phyloP scores from a whole-genome alignment of 208 protist genomes.

The Naegleria gruberi region DNA sequence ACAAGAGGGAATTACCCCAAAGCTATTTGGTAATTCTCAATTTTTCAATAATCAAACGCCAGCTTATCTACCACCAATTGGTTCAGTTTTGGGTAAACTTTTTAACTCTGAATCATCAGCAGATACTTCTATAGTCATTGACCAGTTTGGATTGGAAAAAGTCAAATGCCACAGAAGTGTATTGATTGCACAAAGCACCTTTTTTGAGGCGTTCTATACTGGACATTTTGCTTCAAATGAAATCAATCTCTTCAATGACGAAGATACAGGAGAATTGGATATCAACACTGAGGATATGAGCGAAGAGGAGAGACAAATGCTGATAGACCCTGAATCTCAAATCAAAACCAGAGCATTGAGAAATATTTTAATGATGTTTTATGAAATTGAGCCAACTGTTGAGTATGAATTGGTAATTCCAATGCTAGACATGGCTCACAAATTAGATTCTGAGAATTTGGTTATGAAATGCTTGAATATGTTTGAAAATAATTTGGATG shows the following conservation, averaged over 20 bases:
- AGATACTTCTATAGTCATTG: background rate
- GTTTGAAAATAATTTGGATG: background rate
- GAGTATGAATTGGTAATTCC: background rate
- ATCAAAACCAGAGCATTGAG: background rate
- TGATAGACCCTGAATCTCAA: no score
- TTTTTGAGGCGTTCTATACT: background rate
- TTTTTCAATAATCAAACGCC: no score
- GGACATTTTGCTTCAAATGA: background rate
- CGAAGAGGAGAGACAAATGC: no score
- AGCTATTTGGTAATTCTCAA: no score
- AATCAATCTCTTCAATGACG: background rate
- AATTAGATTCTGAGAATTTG: background rate
- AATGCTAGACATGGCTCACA: background rate
- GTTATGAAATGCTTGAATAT: background rate
- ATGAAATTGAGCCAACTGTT: background rate
- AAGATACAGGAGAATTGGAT: background rate
- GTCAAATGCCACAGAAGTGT: background rate
- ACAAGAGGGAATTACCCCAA: no score
- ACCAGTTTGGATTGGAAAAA: background rate
- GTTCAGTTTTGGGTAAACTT: no score
- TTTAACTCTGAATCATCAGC: no score
- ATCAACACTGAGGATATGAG: background rate
- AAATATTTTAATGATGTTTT: background rate
- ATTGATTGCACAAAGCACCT: background rate
- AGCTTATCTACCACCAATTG: no score